phyloP scores from a whole-genome alignment of 768 basidiomycete genomes.

The Boletus rubropictus region DNA sequence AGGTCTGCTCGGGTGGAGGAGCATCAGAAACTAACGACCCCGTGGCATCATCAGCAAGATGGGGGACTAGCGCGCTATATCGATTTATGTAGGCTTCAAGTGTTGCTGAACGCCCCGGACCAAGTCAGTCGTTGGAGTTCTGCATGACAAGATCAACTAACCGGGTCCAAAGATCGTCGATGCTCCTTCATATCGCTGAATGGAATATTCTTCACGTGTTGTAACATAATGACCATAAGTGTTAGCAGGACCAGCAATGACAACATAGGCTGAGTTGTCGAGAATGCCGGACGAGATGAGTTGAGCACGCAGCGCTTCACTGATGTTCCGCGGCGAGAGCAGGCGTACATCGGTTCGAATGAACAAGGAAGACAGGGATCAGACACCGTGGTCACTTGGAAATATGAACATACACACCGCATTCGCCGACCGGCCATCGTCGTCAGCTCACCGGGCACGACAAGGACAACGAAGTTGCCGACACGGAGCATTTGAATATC shows the following conservation, averaged over 20 bases:
- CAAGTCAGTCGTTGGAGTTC: not conserved
- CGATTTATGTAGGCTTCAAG: slow-evolving; percentile 79
- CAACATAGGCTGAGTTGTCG: slow-evolving; percentile 65
- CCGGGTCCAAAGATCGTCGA: slow-evolving; percentile 74
- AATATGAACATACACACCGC: slow-evolving; percentile 40
- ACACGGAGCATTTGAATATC: slow-evolving; percentile 74
- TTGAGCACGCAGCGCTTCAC: slow-evolving; percentile 59
- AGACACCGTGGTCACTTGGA: not conserved
- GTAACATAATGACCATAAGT: slow-evolving; percentile 73
- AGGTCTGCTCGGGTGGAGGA: slow-evolving; percentile 58
- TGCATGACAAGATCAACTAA: slow-evolving; percentile 31
- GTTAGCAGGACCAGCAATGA: slow-evolving; percentile 77
- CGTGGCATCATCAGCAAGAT: slow-evolving; percentile 44
- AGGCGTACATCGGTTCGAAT: not conserved
- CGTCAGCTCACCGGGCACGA: slow-evolving; percentile 74
- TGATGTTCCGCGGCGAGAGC: slow-evolving; percentile 21
- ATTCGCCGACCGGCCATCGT: slow-evolving; percentile 79
- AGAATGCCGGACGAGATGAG: slow-evolving; percentile 61
- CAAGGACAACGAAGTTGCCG: slow-evolving; percentile 69
- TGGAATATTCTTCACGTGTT: slow-evolving; percentile 64
- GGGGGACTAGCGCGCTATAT: slow-evolving; percentile 61
- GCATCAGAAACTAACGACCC: slow-evolving; percentile 56
- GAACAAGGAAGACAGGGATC: not conserved
- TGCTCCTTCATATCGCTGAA: slow-evolving; percentile 78
- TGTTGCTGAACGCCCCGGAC: slow-evolving; percentile 40